phyloP scores from a whole-genome alignment of 148 eudicot genomes.

The Rhododendron vialii region DNA sequence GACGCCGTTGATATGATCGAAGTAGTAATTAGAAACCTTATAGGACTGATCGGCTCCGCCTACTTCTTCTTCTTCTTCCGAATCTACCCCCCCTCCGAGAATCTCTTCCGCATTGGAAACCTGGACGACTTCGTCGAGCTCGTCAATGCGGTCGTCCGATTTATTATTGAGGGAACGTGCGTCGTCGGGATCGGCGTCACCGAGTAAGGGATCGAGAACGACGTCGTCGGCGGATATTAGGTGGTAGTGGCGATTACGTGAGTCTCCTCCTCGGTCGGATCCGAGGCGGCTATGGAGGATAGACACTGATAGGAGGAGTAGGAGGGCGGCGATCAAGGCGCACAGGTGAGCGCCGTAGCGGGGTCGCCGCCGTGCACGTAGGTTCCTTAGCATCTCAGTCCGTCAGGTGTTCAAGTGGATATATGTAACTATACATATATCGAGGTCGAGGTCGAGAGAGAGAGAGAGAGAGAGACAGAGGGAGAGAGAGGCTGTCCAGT shows the following conservation, averaged over 20 bases:
- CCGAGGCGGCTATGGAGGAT: conserved; percentile 59
- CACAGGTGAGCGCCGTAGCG: conserved; percentile 41
- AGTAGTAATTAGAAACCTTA: conserved; percentile 38
- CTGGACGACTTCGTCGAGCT: conserved; percentile 26
- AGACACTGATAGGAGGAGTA: conserved; percentile 59
- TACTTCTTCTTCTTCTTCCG: conserved; percentile 16
- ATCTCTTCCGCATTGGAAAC: conserved; percentile 28
- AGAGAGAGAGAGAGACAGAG: background rate
- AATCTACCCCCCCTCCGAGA: conserved; percentile 21
- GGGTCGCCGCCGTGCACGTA: conserved; percentile 60
- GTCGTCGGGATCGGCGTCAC: conserved; percentile 18
- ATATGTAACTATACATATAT: too few species aligned
- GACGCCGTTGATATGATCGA: conserved; percentile 45
- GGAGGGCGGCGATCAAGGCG: conserved; percentile 39
- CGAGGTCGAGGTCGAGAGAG: too few species aligned
- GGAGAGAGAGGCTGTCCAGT: background rate
- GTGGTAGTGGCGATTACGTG: conserved; percentile 11
- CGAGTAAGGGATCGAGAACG: conserved; percentile 22
- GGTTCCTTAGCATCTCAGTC: conserved; percentile 24
- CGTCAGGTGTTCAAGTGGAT: background rate
- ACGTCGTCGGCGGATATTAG: conserved; percentile 9
- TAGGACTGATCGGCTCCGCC: conserved; percentile 3
- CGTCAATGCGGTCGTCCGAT: conserved; percentile 57
- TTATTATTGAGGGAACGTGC: conserved; percentile 6
- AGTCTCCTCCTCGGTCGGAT: conserved; percentile 18